Percentiles rank a stretch among this genome's conserved stretches.
Evolutionary conservation across 2,329 filamentous ascomycete species (phyloP).

Genomic region (Sporothrix protearum): DNA sequence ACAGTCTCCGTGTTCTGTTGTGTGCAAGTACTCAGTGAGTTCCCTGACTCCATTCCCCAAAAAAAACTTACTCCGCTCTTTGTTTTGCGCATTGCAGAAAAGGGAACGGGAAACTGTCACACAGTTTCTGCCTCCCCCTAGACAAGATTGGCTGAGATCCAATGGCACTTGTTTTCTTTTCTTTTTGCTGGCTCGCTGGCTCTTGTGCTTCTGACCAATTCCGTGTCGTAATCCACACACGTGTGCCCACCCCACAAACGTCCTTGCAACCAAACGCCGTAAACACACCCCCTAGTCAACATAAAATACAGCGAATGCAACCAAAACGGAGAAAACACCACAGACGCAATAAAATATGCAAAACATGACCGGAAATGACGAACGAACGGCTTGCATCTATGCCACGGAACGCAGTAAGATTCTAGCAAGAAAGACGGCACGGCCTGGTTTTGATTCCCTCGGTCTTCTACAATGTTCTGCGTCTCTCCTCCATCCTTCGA

Average conservation of each 20-base stretch:
- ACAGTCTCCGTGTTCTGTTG: too few relatives aligned
- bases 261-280: too few relatives aligned
- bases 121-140: too few relatives aligned
- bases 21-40: too few relatives aligned
- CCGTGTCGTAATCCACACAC: slow-evolving; percentile 8
- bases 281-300: background rate
- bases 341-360: background rate
- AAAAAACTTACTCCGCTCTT: background rate
- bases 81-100: background rate
- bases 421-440: background rate
- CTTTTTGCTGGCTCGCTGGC: background rate
- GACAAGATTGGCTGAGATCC: too few relatives aligned
- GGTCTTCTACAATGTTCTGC: background rate
- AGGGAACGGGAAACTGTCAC: too few relatives aligned
- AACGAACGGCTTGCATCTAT: background rate
- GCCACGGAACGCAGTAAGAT: background rate
- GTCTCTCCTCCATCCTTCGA: background rate
- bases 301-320: background rate
- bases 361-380: background rate
- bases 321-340: background rate
- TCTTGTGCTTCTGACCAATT: background rate
- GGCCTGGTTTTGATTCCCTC: background rate
- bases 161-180: background rate
- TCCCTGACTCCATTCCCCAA: too few relatives aligned
- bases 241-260: background rate